Evolutionary conservation across 169 alveolate species (phyloP), one percentile per base, ranked within the genome.

Genomic region (Babesia gibsoni): DNA sequence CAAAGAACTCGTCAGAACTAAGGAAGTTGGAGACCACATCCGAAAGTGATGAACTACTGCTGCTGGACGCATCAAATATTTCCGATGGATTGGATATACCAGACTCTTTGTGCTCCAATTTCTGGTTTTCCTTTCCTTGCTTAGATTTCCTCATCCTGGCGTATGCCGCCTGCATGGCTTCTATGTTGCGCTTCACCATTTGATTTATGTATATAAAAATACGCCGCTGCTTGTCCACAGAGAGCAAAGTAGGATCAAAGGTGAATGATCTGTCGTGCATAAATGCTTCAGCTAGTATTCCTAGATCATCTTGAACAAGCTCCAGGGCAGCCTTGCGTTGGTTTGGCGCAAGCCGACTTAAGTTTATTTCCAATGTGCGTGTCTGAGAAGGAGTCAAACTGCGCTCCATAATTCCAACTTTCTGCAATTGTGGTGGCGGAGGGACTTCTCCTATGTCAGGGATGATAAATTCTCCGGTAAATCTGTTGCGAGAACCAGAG

Each of bases 271-370:
- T 73, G 68, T 86, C 95, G 66, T 70, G 52, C 88, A 83, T 85
- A 54, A 88, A 84, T 73, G 66, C 80, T 45, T 88, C 93, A 22
- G 94, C 95, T 30, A 91, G 67, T 46, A 91, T 91, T 16, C 95
- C 95, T 35, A 91, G 85, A 61, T 91, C 95, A 46, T 91, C 95
- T 61, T 91, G 94, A 23, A 91, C 77, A 22, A 91, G 90, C 61
- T 91, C 95, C 67, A 91, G 49, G 16, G 94, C 95, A 20, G 94
- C 95, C 64, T 78, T 81, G 57, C 95, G 78, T 54, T 91, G 95
- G 59, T 89, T 73, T 23, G 95, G 92, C 36, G 93, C 92, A 36
- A 91, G 82, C 57, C 90, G 52, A 43, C 83, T 37, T 57, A 91
- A 46, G 73, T 91, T 90, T 59, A 74, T 67, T 42, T 82, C 78